Percentiles rank a stretch among this genome's conserved stretches.
Conservation (phyloP, 2,329 filamentous ascomycete genomes). For the Calonectria henricotiae region DNA sequence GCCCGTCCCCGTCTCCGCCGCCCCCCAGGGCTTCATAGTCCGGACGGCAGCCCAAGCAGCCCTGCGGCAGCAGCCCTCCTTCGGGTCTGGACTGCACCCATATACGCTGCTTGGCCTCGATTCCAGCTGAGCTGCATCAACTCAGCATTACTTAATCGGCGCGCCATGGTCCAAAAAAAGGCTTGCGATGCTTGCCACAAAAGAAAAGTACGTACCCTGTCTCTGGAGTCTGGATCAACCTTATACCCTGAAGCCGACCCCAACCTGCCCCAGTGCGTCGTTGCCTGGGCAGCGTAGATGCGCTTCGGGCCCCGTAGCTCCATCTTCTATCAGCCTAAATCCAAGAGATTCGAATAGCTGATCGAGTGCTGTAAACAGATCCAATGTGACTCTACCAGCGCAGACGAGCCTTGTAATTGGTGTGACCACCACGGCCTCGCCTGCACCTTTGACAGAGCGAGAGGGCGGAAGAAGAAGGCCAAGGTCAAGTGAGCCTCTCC, state of each 20-base stretch:
- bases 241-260: conserved; percentile 19
- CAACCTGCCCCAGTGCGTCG: background rate
- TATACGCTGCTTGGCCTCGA: conserved; percentile 22
- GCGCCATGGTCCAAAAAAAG: conserved; percentile 34
- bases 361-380: conserved; percentile 22
- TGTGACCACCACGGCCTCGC: conserved; percentile 33
- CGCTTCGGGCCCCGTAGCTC: conserved; percentile 12
- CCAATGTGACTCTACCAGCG: conserved; percentile 29
- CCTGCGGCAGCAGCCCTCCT: conserved; percentile 4
- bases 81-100: conserved; percentile 9
- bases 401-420: conserved; percentile 33
- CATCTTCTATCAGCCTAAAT: conserved; percentile 11
- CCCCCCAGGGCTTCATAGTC: conserved; percentile 23
- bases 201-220: conserved; percentile 35
- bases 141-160: conserved; percentile 34
- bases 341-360: background rate
- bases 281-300: conserved; percentile 1
- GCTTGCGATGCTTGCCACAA: conserved; percentile 37
- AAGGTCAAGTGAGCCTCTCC: conserved; percentile 40
- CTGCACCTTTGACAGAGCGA: conserved; percentile 47
- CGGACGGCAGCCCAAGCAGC: conserved; percentile 11
- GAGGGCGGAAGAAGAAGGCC: conserved; percentile 45
- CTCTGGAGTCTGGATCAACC: conserved; percentile 6
- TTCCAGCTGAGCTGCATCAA: conserved; percentile 18
- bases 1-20: background rate